These are phyloP conservation scores for Aspergillus amoenus DNA, from an alignment of 2,329 filamentous ascomycete species.

Conservation along the genomic window DNA sequence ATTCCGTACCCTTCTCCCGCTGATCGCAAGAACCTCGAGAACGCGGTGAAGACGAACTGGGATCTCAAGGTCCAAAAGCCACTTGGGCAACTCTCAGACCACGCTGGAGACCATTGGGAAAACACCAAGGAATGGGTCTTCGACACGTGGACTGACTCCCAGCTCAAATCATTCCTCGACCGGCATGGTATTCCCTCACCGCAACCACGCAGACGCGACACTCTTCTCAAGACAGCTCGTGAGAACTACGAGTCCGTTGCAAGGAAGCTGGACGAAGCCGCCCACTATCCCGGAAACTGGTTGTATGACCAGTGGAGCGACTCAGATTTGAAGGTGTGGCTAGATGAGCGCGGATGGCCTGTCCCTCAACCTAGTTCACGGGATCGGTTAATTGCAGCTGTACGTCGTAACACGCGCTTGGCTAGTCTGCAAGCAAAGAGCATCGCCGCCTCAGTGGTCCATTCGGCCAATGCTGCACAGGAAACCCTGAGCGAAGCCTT, in stretches of 20 bases:
- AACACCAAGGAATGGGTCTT: constrained; percentile 88
- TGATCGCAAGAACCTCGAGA: constrained; percentile 92
- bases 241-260: constrained; percentile 78
- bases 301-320: constrained; percentile 88
- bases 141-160: constrained; percentile 86
- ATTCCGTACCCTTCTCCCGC: constrained; percentile 86
- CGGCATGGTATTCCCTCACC: constrained; percentile 83
- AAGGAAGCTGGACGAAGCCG: constrained; percentile 72
- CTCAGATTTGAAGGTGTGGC: constrained; percentile 90
- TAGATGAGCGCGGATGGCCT: constrained; percentile 82
- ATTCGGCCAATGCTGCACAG: constrained; percentile 68
- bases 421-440: constrained; percentile 69
- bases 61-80: constrained; percentile 68
- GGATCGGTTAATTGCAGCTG: constrained; percentile 82
- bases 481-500: constrained; percentile 76
- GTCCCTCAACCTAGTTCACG: constrained; percentile 80
- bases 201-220: constrained; percentile 82
- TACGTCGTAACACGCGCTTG: constrained; percentile 86
- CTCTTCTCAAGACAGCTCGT: constrained; percentile 73
- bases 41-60: constrained; percentile 88
- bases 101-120: constrained; percentile 68
- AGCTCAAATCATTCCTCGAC: constrained; percentile 90
- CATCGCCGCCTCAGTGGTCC: constrained; percentile 59
- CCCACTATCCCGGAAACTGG: constrained; percentile 92
- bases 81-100: constrained; percentile 78